phyloP scores from a whole-genome alignment of 352 stramenopile genomes.

The Globisporangium recalcitrans region DNA sequence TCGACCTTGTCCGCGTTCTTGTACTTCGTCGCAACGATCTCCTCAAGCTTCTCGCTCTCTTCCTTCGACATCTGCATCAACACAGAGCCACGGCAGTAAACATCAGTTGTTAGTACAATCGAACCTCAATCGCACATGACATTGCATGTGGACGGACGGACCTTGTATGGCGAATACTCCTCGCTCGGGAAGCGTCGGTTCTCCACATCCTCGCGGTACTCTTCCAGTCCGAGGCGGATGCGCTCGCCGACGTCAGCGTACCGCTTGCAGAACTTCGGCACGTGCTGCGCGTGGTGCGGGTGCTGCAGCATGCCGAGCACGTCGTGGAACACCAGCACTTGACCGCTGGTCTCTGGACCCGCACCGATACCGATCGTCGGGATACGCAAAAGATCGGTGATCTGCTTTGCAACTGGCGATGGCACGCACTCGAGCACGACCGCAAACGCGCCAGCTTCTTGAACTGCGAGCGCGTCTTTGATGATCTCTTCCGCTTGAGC shows the following conservation, averaged over 20 bases:
- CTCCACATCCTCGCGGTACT: slow-evolving; percentile 97
- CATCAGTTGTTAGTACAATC: neutral
- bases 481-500: slow-evolving; percentile 89
- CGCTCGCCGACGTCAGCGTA: slow-evolving; percentile 95
- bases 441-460: slow-evolving; percentile 94
- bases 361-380: slow-evolving; percentile 98
- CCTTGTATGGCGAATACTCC: slow-evolving; percentile 94
- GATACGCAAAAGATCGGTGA: slow-evolving; percentile 95
- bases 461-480: slow-evolving; percentile 94
- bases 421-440: slow-evolving; percentile 86
- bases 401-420: slow-evolving; percentile 86
- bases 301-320: slow-evolving; percentile 98
- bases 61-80: slow-evolving; percentile 68
- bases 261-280: slow-evolving; percentile 98
- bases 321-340: slow-evolving; percentile 98
- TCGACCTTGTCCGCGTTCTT: slow-evolving; percentile 22
- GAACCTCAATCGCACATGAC: neutral
- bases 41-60: slow-evolving; percentile 63
- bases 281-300: slow-evolving; percentile 93
- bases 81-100: slow-evolving; percentile 2
- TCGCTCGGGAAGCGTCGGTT: slow-evolving; percentile 90
- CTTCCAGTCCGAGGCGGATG: slow-evolving; percentile 91
- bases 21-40: slow-evolving; percentile 60
- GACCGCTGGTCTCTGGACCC: slow-evolving; percentile 89
- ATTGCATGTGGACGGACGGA: slow-evolving; percentile 12